Evolutionary conservation across 306 rosid genomes (phyloP).

Genomic region (Cicer pinnatifidum): DNA sequence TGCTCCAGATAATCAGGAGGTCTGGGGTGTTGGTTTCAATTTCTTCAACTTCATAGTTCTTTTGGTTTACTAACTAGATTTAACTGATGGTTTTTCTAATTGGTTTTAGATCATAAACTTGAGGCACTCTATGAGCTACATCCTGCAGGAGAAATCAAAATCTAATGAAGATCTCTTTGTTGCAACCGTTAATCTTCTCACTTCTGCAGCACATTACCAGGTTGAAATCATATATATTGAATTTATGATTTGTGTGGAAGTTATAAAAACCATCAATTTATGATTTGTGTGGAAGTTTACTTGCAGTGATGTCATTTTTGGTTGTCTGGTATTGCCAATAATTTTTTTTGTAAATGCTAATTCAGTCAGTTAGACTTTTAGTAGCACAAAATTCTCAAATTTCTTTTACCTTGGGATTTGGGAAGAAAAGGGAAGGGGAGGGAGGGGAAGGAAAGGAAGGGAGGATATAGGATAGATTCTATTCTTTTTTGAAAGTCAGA

Average conservation of each 20-base stretch:
- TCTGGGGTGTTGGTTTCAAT: conserved; percentile 42
- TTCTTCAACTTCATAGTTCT: conserved; percentile 36
- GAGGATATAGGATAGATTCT: conserved; percentile 1
- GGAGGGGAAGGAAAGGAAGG: neutral
- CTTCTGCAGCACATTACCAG: conserved; percentile 84
- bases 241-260: conserved; percentile 25
- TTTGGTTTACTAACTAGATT: conserved; percentile 29
- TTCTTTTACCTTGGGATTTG: neutral
- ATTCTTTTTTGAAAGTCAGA: neutral
- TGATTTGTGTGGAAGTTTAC: conserved; percentile 32
- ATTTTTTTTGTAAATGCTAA: neutral
- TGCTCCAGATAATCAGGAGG: conserved; percentile 78
- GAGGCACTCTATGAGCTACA: conserved; percentile 61
- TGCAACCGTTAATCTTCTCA: conserved; percentile 69
- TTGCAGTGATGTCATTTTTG: neutral
- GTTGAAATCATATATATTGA: conserved; percentile 49
- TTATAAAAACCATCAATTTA: no score
- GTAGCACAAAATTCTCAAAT: conserved; percentile 22
- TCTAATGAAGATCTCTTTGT: conserved; percentile 81
- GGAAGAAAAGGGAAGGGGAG: neutral
- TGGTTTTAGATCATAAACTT: conserved; percentile 64
- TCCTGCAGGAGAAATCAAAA: conserved; percentile 64
- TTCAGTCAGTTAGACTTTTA: conserved; percentile 14
- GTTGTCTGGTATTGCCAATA: conserved; percentile 7
- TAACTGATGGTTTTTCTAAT: conserved; percentile 39